Conservation (phyloP, 208 protist genomes). For the Trichomonas gallinae region DNA sequence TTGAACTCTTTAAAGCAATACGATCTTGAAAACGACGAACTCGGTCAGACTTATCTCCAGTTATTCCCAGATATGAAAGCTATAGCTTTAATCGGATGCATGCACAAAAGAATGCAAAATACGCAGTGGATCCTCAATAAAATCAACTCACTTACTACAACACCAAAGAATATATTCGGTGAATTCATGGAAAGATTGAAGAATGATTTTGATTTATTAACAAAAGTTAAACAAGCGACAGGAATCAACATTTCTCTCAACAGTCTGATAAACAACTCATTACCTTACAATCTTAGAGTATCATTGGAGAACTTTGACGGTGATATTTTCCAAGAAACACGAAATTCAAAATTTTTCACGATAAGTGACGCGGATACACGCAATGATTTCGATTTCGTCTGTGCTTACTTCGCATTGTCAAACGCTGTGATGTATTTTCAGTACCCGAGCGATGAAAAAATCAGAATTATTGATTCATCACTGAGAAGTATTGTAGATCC, state of each 20-base stretch:
- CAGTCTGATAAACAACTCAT: not conserved
- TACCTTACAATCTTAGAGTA: not conserved
- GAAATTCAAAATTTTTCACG: not conserved
- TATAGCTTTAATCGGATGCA: not conserved
- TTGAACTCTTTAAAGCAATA: not conserved
- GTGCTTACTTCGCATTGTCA: not conserved
- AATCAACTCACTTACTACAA: not conserved
- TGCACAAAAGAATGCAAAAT: not conserved
- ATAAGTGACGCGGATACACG: not conserved
- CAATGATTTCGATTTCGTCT: not conserved
- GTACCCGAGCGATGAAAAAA: not conserved
- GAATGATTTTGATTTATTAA: not conserved
- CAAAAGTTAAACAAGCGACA: not conserved
- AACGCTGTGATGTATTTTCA: not conserved
- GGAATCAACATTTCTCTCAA: not conserved
- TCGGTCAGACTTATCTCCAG: not conserved
- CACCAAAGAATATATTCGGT: not conserved
- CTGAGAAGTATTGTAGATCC: not conserved
- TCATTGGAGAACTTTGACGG: not conserved
- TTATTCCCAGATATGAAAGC: not conserved
- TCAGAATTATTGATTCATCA: not conserved
- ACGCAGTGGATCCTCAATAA: not conserved
- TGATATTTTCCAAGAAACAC: not conserved
- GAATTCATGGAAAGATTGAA: not conserved
- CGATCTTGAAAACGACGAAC: not conserved